These are phyloP conservation scores for Pneumocystis sp. DNA, from an alignment of 1,139 yeast species.

Conservation along the genomic window DNA sequence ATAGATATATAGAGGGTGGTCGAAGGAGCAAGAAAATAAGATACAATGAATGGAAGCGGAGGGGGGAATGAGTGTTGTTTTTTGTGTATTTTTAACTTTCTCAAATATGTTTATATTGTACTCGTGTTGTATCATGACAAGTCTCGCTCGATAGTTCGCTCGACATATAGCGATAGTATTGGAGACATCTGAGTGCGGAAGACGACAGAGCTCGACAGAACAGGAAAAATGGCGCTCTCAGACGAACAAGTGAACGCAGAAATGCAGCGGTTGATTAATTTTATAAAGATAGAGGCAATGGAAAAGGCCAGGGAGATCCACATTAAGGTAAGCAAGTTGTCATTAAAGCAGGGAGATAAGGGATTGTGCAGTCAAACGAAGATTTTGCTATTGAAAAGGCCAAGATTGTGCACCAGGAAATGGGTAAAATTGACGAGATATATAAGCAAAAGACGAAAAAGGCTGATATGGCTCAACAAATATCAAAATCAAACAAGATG, in stretches of 20 bases:
- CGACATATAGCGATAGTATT: not conserved
- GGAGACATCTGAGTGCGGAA: not conserved
- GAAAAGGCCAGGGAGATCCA: conserved; percentile 95
- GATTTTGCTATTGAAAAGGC: conserved; percentile 98
- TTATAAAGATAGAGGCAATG: conserved; percentile 96
- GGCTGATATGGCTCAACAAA: conserved; percentile 85
- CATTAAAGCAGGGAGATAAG: not conserved
- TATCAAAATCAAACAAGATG: conserved; percentile 84
- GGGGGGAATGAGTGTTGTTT: too few relatives aligned
- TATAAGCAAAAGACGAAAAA: conserved; percentile 80
- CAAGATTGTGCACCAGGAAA: conserved; percentile 80
- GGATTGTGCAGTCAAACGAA: conserved; percentile 55
- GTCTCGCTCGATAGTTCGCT: too few relatives aligned
- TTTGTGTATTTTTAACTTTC: too few relatives aligned
- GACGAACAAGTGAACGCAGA: conserved; percentile 66
- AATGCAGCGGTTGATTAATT: conserved; percentile 94
- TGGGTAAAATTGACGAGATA: conserved; percentile 67
- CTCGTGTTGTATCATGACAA: too few relatives aligned
- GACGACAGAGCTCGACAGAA: too few relatives aligned
- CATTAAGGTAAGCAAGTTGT: conserved; percentile 37
- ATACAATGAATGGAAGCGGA: too few relatives aligned
- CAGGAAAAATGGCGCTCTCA: not conserved
- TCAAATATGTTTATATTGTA: too few relatives aligned
- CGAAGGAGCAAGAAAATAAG: too few relatives aligned
- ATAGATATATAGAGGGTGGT: too few relatives aligned